Conservation (phyloP, 345 rosid genomes). For the Citrus australasica region DNA sequence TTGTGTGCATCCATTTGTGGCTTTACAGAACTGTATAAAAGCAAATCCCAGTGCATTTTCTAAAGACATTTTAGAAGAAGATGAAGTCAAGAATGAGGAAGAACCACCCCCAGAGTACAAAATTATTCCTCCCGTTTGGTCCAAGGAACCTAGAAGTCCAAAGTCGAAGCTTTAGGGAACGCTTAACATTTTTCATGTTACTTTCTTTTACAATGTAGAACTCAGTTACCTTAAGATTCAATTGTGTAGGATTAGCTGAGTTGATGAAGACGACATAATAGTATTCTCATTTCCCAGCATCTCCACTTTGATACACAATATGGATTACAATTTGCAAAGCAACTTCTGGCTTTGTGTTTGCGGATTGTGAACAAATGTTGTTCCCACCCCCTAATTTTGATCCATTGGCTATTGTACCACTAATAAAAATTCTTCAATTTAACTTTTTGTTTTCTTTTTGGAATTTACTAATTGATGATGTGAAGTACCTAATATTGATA, state of each 20-base stretch:
- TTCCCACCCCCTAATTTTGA: too few relatives aligned
- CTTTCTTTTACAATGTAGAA: not conserved
- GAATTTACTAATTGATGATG: too few relatives aligned
- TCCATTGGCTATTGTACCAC: too few relatives aligned
- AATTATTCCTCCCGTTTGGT: slow-evolving; percentile 73
- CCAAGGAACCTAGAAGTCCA: slow-evolving; percentile 37
- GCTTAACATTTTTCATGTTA: not conserved
- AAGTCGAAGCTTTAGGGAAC: slow-evolving; percentile 48
- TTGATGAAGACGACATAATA: not conserved
- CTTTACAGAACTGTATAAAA: slow-evolving; percentile 81
- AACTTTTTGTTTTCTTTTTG: too few relatives aligned
- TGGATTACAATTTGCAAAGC: not conserved
- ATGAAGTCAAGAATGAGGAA: slow-evolving; percentile 41
- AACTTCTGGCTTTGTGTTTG: not conserved
- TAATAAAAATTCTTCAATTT: too few relatives aligned
- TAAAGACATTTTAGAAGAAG: slow-evolving; percentile 42
- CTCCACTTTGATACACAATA: not conserved
- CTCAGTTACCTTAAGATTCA: not conserved
- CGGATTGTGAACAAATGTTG: too few relatives aligned
- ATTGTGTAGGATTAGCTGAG: not conserved
- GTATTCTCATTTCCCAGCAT: not conserved
- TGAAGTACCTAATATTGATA: too few relatives aligned
- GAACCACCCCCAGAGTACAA: slow-evolving; percentile 45
- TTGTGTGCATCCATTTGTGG: slow-evolving; percentile 74
- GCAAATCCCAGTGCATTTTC: slow-evolving; percentile 72